Percentiles rank a stretch among this genome's conserved stretches.
These are phyloP conservation scores for Nannochloris sp. DNA, from an alignment of 139 green algal genomes.

Conservation along the genomic window DNA sequence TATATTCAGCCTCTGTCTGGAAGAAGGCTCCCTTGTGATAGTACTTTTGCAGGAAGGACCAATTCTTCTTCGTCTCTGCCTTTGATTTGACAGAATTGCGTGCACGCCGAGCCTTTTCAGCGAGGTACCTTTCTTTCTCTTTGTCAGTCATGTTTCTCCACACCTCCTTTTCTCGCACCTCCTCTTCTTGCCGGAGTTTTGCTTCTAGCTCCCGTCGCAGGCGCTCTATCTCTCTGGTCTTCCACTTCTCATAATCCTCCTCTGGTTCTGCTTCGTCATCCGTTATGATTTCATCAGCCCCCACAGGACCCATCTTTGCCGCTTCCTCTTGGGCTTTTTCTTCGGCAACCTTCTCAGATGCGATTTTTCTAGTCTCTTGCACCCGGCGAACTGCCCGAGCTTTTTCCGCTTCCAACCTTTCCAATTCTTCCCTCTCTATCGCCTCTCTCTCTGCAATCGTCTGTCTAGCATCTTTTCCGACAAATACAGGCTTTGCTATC, in stretches of 20 bases:
- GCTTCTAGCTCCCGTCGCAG: constrained; percentile 43
- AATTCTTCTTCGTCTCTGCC: constrained; percentile 49
- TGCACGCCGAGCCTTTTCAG: background rate
- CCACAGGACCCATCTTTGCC: constrained; percentile 19
- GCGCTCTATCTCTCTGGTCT: constrained; percentile 63
- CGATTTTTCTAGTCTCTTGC: constrained; percentile 37
- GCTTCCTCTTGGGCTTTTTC: constrained; percentile 37
- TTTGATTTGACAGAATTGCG: background rate
- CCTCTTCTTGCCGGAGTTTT: background rate
- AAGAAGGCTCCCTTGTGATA: constrained; percentile 98
- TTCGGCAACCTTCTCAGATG: constrained; percentile 27
- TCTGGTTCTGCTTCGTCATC: constrained; percentile 74
- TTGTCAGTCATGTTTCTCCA: constrained; percentile 3
- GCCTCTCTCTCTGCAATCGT: constrained; percentile 61
- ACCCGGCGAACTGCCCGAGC: constrained; percentile 34
- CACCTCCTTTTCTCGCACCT: constrained; percentile 10
- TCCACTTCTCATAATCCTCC: constrained; percentile 75
- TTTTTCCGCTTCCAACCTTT: constrained; percentile 21
- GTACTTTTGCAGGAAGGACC: constrained; percentile 96
- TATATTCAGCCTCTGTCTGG: constrained; percentile 40
- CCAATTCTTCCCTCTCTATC: constrained; percentile 49
- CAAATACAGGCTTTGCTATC: constrained; percentile 80
- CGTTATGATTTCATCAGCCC: constrained; percentile 67
- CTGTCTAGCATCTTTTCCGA: constrained; percentile 55
- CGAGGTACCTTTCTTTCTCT: background rate